A percentile compares a stretch with the other conserved stretches of the same genome.
Evolutionary conservation across 192 early-diverging fungal genomes (phyloP).

Genomic region (Oehlia diaphana): DNA sequence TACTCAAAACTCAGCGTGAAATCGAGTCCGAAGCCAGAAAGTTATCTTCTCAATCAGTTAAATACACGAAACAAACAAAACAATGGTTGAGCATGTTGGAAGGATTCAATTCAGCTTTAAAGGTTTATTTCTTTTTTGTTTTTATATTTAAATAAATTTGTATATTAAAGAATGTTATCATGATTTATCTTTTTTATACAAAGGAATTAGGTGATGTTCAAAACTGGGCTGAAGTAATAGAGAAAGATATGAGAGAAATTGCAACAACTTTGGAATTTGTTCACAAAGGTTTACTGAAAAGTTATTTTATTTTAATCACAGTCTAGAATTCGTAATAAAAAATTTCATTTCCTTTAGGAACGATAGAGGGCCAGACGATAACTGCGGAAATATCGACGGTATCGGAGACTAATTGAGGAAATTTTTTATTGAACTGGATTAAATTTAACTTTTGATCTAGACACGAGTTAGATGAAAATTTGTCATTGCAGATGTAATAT

Average conservation of each 20-base stretch:
- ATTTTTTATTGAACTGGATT: too few relatives aligned
- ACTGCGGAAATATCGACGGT: not conserved
- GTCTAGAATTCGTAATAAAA: not conserved
- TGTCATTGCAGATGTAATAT: too few relatives aligned
- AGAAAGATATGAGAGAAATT: conserved; percentile 78
- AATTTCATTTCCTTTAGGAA: not conserved
- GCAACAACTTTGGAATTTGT: conserved; percentile 61
- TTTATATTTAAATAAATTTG: not conserved
- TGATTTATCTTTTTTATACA: not conserved
- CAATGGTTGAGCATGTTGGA: conserved; percentile 80
- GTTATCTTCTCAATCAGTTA: conserved; percentile 47
- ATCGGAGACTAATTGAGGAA: not conserved
- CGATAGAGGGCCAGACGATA: not conserved
- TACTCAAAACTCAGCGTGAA: conserved; percentile 65
- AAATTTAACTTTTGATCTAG: too few relatives aligned
- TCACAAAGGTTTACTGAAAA: conserved; percentile 22
- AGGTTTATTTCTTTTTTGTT: conserved; percentile 48
- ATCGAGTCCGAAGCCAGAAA: conserved; percentile 62
- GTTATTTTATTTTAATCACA: not conserved
- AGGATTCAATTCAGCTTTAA: conserved; percentile 74
- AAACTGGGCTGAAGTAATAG: conserved; percentile 84
- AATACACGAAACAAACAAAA: conserved; percentile 63
- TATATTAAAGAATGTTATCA: not conserved
- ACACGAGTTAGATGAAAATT: too few relatives aligned
- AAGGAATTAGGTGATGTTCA: conserved; percentile 86